Evolutionary conservation across 192 early-diverging fungal genomes (phyloP), one percentile per base, ranked within the genome.

Genomic region (Bifiguratus adelaidae): DNA sequence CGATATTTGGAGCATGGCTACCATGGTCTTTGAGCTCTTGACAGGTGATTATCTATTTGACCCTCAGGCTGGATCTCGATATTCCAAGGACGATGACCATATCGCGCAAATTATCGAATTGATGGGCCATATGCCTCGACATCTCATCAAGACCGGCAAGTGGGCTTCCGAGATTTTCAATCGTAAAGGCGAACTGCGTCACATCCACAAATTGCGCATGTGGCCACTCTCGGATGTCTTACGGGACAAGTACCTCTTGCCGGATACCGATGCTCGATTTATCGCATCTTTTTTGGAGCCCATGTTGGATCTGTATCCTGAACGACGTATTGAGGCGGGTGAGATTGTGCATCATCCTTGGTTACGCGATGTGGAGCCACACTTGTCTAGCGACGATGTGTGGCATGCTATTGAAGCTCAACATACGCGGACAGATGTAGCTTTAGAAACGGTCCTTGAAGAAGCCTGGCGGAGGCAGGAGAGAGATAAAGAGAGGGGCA

Each of bases 41-140:
- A 95, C 93, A 0, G 88, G 90, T 18, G 88, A 93, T 60, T 97
- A 91, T 49, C 65, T 97, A 27, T 97, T 97, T 74, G 91, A 97
- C 69, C 93, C 93, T 27, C 87, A 86, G 50, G 73, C 79, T 18
- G 88, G 91, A 19, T 52, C 64, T 8, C 59, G 83, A 36, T 95
- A 89, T 60, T 85, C 69, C 38, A 92, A 92, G 57, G 88, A 97
- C 57, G 93, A 97, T 61, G 86, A 98, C 63, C 95, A 98, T 53
- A 71, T 98, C 42, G 95, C 95, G 0, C 95, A 94, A 65, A 96
- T 98, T 44, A 82, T 89, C 22, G 95, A 98, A 61, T 77, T 94
- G 12, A 56, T 98, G 20, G 95, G 91, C n/a, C 68, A 70, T 3
- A 85, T 95, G 56, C 83, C 86, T 0, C 84, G 76, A 55, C 67